Percentiles rank a stretch among this genome's conserved stretches.
These are phyloP conservation scores for Chrysanthemum makinoi DNA, from an alignment of 129 eudicot species.

Conservation along the genomic window DNA sequence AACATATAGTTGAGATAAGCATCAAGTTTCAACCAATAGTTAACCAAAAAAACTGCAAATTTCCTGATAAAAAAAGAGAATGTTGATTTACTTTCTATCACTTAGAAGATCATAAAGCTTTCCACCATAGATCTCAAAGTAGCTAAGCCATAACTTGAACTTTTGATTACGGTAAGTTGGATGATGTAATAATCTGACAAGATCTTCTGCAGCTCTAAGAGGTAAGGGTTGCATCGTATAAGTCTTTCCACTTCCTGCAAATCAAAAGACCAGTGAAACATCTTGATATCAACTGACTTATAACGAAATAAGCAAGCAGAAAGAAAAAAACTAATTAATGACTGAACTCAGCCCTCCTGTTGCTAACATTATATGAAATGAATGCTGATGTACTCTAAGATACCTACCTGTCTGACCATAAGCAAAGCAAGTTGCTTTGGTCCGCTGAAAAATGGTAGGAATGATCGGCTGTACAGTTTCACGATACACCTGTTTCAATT, in stretches of 20 bases:
- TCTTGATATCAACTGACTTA: constrained; percentile 12
- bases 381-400: not conserved
- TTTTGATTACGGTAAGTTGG: constrained; percentile 74
- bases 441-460: constrained; percentile 19
- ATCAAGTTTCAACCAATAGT: not conserved
- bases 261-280: not conserved
- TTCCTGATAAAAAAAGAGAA: constrained; percentile 11
- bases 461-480: constrained; percentile 19
- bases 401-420: constrained; percentile 99
- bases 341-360: not conserved
- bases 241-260: constrained; percentile 95
- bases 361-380: not conserved
- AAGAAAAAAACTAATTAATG: not conserved
- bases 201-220: constrained; percentile 92
- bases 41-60: constrained; percentile 12
- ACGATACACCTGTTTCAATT: constrained; percentile 16
- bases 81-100: constrained; percentile 78
- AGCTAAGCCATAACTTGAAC: constrained; percentile 93
- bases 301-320: constrained; percentile 8
- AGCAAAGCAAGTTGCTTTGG: constrained; percentile 38
- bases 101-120: constrained; percentile 85
- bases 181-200: constrained; percentile 75
- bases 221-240: constrained; percentile 95
- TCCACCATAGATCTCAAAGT: constrained; percentile 95
- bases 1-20: constrained; percentile 6